These are phyloP conservation scores for Wickerhamomyces hampshirensis DNA, from an alignment of 805 yeast species.

Conservation along the genomic window DNA sequence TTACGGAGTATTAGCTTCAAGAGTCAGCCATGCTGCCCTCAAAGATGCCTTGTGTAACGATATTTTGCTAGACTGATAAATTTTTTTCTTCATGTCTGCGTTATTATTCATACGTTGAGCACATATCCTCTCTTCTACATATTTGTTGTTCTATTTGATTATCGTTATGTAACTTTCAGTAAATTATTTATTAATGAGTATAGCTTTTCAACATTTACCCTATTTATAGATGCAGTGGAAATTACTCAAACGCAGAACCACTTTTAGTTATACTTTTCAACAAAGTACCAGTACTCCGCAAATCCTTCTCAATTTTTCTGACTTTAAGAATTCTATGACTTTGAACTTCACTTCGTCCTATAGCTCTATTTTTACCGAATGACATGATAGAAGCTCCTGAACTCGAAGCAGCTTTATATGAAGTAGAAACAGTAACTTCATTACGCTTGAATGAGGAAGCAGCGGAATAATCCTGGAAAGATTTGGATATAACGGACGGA, in stretches of 20 bases:
- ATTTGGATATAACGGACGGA: conserved; percentile 40
- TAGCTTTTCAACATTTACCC: too few species aligned
- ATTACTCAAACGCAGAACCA: conserved; percentile 9
- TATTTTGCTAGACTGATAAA: conserved; percentile 1
- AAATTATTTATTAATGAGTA: too few species aligned
- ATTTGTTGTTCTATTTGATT: too few species aligned
- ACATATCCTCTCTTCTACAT: too few species aligned
- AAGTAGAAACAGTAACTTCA: conserved; percentile 47
- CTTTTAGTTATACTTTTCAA: conserved; percentile 10
- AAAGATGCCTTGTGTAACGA: conserved; percentile 21
- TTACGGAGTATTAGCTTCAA: conserved; percentile 19
- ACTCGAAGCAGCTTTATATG: conserved; percentile 51
- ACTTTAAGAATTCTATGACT: conserved; percentile 23
- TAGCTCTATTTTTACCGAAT: conserved; percentile 32
- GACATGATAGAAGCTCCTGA: conserved; percentile 55
- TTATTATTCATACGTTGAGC: too few species aligned
- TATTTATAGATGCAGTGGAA: too few species aligned
- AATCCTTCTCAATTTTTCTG: conserved; percentile 16
- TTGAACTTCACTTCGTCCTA: conserved; percentile 8
- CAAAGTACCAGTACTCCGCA: conserved; percentile 5
- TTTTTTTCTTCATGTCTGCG: too few species aligned
- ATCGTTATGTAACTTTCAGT: too few species aligned
- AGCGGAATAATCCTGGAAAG: conserved; percentile 35
- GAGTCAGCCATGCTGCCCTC: conserved; percentile 23
- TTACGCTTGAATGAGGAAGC: conserved; percentile 35